phyloP scores from a whole-genome alignment of 257 asterid species.

The Ligustrum vulgare region DNA sequence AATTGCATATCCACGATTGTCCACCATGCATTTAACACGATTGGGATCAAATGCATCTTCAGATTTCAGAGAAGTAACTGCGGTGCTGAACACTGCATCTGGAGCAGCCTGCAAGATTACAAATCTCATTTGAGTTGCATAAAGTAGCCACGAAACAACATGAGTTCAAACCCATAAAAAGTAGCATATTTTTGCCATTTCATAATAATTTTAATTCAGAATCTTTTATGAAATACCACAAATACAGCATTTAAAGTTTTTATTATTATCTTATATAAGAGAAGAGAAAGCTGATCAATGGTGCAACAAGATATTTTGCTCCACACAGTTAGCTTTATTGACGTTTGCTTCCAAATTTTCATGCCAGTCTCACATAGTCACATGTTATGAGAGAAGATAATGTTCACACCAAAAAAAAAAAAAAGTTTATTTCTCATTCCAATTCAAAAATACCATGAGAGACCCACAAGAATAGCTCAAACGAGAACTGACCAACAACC shows the following conservation, averaged over 20 bases:
- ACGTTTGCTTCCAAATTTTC: neutral
- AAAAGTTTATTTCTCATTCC: neutral
- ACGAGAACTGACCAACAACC: neutral
- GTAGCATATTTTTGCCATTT: neutral
- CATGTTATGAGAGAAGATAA: neutral
- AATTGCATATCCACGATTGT: slow-evolving; percentile 76
- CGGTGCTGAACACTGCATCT: slow-evolving; percentile 93
- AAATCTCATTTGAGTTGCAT: slow-evolving; percentile 10
- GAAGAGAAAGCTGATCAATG: neutral
- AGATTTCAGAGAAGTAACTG: slow-evolving; percentile 74
- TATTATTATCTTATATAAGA: neutral
- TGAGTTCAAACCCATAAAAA: neutral
- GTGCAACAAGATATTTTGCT: neutral
- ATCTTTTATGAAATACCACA: neutral
- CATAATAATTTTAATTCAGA: neutral
- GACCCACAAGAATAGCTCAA: neutral
- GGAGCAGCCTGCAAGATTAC: slow-evolving; percentile 70
- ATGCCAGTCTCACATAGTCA: neutral
- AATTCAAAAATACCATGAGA: neutral
- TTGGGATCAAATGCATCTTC: slow-evolving; percentile 88
- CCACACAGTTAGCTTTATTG: neutral
- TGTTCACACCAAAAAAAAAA: neutral
- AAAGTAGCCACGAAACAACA: neutral
- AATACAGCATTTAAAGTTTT: neutral
- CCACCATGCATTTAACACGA: slow-evolving; percentile 85